Percentiles rank a stretch among this genome's conserved stretches.
These are phyloP conservation scores for Tilletia walkeri DNA, from an alignment of 1,284 basidiomycete genomes.

Conservation along the genomic window DNA sequence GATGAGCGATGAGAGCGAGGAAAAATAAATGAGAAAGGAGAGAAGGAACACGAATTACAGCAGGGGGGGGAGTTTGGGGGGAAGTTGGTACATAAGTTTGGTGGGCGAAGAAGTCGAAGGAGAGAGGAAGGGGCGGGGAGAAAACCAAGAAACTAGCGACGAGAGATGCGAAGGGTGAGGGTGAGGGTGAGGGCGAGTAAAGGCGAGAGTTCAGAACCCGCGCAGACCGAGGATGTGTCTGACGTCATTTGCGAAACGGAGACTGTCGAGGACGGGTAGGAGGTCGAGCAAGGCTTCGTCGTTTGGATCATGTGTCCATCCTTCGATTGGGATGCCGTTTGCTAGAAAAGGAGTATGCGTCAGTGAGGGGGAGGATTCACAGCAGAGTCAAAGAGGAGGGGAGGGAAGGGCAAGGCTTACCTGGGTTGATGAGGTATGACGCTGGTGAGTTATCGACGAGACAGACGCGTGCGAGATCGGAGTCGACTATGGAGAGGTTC, in stretches of 20 bases:
- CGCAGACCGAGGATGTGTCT: constrained; percentile 81
- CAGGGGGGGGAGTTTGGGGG: no score
- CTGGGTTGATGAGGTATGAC: constrained; percentile 87
- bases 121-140: no score
- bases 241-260: constrained; percentile 94
- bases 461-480: constrained; percentile 84
- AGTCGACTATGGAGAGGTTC: constrained; percentile 80
- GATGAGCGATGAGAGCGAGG: no score
- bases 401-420: constrained; percentile 58
- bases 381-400: neutral
- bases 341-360: constrained; percentile 66
- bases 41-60: no score
- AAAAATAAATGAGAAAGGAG: no score
- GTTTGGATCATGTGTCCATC: constrained; percentile 94
- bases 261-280: constrained; percentile 87
- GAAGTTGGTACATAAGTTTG: no score
- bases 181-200: no score
- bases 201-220: constrained; percentile 39
- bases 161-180: no score
- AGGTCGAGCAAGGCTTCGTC: constrained; percentile 95
- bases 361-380: constrained; percentile 6
- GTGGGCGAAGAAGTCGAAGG: no score
- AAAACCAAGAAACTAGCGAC: no score
- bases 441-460: constrained; percentile 95
- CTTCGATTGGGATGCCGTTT: constrained; percentile 97